Conservation (phyloP, 345 rosid genomes). For the Gossypioides kirkii region DNA sequence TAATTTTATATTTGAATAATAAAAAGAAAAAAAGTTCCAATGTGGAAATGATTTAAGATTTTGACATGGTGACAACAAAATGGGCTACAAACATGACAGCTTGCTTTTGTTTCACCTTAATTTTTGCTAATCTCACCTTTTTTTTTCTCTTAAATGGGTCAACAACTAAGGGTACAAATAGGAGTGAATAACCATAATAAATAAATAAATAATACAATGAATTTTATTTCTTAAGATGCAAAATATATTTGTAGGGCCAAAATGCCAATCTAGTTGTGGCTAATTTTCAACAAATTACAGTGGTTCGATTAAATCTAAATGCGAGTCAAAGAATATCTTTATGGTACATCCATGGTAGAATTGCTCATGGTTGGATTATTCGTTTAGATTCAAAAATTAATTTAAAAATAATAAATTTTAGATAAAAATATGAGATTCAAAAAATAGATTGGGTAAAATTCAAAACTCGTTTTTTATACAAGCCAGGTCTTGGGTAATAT, state of each 20-base stretch:
- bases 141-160: neutral
- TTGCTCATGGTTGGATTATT: too few species aligned
- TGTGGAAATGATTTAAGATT: neutral
- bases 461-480: too few species aligned
- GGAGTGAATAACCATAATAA: too few species aligned
- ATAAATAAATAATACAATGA: too few species aligned
- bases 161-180: neutral
- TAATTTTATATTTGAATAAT: too few species aligned
- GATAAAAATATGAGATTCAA: accelerated
- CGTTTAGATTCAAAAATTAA: too few species aligned
- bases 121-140: slow-evolving; percentile 14
- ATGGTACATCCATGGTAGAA: slow-evolving; percentile 5
- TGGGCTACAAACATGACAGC: neutral
- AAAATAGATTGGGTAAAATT: too few species aligned
- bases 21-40: neutral
- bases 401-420: too few species aligned
- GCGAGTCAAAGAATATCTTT: slow-evolving; percentile 27
- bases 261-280: slow-evolving; percentile 12
- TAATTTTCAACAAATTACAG: slow-evolving; percentile 27
- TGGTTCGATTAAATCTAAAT: slow-evolving; percentile 11
- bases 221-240: too few species aligned
- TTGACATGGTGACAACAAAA: neutral
- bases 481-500: accelerated
- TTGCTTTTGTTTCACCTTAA: slow-evolving; percentile 10
- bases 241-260: slow-evolving; percentile 4